Evolutionary conservation across 305 asterid species (phyloP).

Genomic region (Fraxinus angustifolia): DNA sequence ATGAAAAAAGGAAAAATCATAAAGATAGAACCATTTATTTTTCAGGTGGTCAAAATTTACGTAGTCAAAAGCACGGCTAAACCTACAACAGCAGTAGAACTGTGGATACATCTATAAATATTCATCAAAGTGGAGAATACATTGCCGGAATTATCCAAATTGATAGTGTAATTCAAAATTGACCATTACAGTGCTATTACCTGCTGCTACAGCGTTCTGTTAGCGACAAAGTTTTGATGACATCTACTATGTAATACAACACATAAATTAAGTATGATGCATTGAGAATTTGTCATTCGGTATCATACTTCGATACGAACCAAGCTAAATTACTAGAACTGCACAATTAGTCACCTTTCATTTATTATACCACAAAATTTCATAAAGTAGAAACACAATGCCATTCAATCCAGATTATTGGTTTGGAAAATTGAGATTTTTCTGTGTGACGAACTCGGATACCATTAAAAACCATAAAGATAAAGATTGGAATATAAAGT

Average conservation of each 20-base stretch:
- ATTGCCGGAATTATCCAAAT: neutral
- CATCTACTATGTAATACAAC: neutral
- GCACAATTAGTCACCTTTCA: neutral
- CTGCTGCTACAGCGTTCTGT: neutral
- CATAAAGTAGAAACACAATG: neutral
- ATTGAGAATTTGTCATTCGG: neutral
- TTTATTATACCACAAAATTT: neutral
- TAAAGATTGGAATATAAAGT: neutral
- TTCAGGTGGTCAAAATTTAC: neutral
- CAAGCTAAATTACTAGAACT: neutral
- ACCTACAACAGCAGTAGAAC: neutral
- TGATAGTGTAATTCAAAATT: neutral
- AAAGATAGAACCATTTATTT: neutral
- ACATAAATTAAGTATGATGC: neutral
- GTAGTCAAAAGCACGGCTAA: neutral
- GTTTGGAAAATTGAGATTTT: neutral
- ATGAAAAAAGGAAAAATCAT: neutral
- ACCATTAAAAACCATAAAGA: neutral
- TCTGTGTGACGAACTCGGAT: neutral
- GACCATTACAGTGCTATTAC: neutral
- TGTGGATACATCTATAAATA: neutral
- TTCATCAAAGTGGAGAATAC: neutral
- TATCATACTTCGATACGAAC: neutral
- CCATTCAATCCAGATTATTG: neutral
- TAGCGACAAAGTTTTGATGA: neutral